Conservation (phyloP, 129 eudicot genomes). For the Flaveria ramosissima region DNA sequence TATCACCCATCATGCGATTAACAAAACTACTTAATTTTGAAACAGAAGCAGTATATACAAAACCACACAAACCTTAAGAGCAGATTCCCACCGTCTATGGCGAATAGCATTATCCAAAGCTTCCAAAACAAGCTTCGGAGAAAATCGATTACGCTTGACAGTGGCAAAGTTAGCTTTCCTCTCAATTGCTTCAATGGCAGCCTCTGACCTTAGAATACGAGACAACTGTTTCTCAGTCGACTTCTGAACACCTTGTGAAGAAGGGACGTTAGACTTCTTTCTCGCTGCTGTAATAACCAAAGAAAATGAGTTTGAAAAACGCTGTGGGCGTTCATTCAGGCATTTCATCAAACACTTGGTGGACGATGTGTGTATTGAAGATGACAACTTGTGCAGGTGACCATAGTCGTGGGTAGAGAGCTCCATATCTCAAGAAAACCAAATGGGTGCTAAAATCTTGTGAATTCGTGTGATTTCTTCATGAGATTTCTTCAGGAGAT, state of each 20-base stretch:
- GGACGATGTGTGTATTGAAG: constrained; percentile 33
- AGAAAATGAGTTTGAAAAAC: constrained; percentile 4
- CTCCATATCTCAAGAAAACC: constrained; percentile 23
- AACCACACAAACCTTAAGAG: constrained; percentile 66
- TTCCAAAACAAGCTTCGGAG: constrained; percentile 81
- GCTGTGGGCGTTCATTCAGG: constrained; percentile 34
- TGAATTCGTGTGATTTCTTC: neutral
- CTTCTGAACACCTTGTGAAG: constrained; percentile 47
- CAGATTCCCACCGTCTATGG: constrained; percentile 79
- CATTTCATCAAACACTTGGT: constrained; percentile 49
- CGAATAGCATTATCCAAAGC: constrained; percentile 72
- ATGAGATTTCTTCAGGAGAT: neutral
- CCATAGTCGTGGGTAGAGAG: constrained; percentile 13
- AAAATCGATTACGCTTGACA: constrained; percentile 57
- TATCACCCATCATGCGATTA: too few relatives aligned
- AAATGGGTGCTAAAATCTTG: neutral
- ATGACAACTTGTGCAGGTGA: constrained; percentile 7
- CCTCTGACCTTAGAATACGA: constrained; percentile 64
- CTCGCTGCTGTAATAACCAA: constrained; percentile 36
- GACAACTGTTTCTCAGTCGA: constrained; percentile 66
- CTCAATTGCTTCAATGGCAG: constrained; percentile 74
- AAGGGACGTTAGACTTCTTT: constrained; percentile 31
- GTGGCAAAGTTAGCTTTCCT: constrained; percentile 65
- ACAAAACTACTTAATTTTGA: too few relatives aligned
- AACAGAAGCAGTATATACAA: neutral